These are phyloP conservation scores for Cutaneotrichosporon dermatis DNA, from an alignment of 1,284 basidiomycete species.

Conservation along the genomic window DNA sequence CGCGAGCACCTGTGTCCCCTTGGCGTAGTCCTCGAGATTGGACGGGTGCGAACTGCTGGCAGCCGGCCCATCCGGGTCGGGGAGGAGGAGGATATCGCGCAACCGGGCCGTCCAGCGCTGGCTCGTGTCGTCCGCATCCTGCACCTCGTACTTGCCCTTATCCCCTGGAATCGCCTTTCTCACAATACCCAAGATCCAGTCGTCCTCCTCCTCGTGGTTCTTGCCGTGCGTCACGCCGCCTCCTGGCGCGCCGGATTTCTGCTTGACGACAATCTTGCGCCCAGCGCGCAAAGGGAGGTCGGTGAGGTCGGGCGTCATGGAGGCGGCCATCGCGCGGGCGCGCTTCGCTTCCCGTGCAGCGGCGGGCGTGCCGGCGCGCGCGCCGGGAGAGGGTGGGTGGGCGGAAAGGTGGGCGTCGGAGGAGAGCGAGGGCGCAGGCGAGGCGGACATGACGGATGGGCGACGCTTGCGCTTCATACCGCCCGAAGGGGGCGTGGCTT, in stretches of 20 bases:
- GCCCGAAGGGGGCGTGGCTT: conserved; percentile 14
- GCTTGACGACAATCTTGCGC: conserved; percentile 47
- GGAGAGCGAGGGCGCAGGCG: conserved; percentile 9
- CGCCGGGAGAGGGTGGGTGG: conserved; percentile 16
- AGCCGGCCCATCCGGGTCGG: conserved; percentile 43
- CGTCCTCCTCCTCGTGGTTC: conserved; percentile 26
- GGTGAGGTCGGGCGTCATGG: conserved; percentile 23
- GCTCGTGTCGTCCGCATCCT: conserved; percentile 41
- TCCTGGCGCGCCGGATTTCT: conserved; percentile 7
- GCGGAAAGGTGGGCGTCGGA: conserved; percentile 15
- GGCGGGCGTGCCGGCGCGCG: conserved; percentile 10
- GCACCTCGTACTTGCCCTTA: conserved; percentile 45
- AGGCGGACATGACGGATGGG: conserved; percentile 9
- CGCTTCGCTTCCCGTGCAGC: conserved; percentile 5
- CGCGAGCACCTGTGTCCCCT: conserved; percentile 48
- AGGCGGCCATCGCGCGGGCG: conserved; percentile 1
- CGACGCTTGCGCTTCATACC: conserved; percentile 18
- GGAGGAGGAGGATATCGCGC: conserved; percentile 51
- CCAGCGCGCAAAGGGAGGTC: conserved; percentile 48
- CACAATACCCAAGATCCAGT: conserved; percentile 52
- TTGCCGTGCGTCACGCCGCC: conserved; percentile 13
- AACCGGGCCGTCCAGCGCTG: conserved; percentile 49
- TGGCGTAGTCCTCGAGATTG: conserved; percentile 43
- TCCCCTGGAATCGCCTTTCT: conserved; percentile 43
- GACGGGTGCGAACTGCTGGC: conserved; percentile 43